Evolutionary conservation across 2,329 filamentous ascomycete species (phyloP).

Genomic region (Fusarium succisae): DNA sequence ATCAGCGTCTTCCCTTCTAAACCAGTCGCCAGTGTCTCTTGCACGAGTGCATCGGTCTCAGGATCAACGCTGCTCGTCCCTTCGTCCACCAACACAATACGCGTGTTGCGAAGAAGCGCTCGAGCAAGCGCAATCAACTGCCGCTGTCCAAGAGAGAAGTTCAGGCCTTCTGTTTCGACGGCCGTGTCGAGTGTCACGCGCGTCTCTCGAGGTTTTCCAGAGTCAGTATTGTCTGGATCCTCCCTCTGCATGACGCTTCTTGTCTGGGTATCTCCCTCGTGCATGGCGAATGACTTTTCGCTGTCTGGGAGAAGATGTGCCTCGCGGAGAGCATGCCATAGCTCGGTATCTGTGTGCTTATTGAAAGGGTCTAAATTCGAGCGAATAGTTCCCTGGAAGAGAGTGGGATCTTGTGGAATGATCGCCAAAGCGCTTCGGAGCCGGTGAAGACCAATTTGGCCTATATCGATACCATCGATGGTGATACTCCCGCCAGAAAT

Average conservation of each 20-base stretch:
- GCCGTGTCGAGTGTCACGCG: background rate
- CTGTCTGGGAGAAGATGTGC: background rate
- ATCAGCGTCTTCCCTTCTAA: background rate
- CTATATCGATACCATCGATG: slow-evolving; percentile 79
- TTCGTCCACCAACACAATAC: background rate
- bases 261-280: background rate
- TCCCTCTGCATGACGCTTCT: background rate
- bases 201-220: background rate
- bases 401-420: slow-evolving; percentile 79
- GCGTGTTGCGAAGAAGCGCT: background rate
- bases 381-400: slow-evolving; percentile 80
- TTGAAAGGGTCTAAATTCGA: slow-evolving; percentile 63
- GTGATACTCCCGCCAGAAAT: slow-evolving; percentile 71
- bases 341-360: background rate
- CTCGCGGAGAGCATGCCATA: background rate
- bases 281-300: background rate
- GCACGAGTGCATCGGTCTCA: background rate
- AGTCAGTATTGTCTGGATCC: background rate
- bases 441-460: slow-evolving; percentile 73
- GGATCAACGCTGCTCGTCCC: background rate
- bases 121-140: background rate
- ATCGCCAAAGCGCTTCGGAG: slow-evolving; percentile 78
- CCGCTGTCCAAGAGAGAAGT: background rate
- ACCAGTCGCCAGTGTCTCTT: background rate
- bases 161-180: background rate